phyloP scores from a whole-genome alignment of 805 yeast species.

The Kregervanrija fluxuum region DNA sequence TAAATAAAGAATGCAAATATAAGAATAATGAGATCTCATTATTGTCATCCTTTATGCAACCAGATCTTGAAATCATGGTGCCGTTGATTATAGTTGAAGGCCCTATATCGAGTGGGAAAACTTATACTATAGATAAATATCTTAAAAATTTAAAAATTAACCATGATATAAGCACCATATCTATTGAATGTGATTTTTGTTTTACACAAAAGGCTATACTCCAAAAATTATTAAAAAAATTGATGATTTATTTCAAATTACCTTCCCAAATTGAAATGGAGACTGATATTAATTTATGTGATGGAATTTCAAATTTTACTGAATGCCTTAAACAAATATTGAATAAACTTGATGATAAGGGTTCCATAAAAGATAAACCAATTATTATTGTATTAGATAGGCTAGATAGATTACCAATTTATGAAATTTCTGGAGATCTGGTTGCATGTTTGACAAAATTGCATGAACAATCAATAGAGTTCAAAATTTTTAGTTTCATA shows the following conservation, averaged over 20 bases:
- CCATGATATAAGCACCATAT: conserved; percentile 20
- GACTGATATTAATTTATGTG: conserved; percentile 23
- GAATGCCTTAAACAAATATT: conserved; percentile 33
- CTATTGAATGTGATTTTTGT: conserved; percentile 39
- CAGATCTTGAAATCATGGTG: conserved; percentile 22
- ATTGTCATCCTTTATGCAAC: conserved; percentile 29
- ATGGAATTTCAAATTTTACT: conserved; percentile 34
- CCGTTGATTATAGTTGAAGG: conserved; percentile 42
- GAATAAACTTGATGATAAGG: background rate
- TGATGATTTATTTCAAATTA: conserved; percentile 6
- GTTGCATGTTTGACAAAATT: conserved; percentile 33
- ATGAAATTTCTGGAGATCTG: conserved; percentile 29
- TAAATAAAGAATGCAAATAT: conserved; percentile 11
- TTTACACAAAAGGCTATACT: conserved; percentile 34
- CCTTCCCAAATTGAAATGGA: conserved; percentile 4
- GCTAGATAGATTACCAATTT: conserved; percentile 33
- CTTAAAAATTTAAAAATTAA: conserved; percentile 18
- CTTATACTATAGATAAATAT: conserved; percentile 30
- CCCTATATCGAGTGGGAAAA: conserved; percentile 41
- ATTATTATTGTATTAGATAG: conserved; percentile 42
- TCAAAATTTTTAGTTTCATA: conserved; percentile 28
- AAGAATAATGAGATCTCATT: conserved; percentile 31
- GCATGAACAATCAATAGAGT: conserved; percentile 32
- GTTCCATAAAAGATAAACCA: conserved; percentile 16
- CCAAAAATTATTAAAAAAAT: conserved; percentile 30